Percentiles rank a stretch among this genome's conserved stretches.
These are phyloP conservation scores for Populus simonii DNA, from an alignment of 345 rosid genomes.

Conservation along the genomic window DNA sequence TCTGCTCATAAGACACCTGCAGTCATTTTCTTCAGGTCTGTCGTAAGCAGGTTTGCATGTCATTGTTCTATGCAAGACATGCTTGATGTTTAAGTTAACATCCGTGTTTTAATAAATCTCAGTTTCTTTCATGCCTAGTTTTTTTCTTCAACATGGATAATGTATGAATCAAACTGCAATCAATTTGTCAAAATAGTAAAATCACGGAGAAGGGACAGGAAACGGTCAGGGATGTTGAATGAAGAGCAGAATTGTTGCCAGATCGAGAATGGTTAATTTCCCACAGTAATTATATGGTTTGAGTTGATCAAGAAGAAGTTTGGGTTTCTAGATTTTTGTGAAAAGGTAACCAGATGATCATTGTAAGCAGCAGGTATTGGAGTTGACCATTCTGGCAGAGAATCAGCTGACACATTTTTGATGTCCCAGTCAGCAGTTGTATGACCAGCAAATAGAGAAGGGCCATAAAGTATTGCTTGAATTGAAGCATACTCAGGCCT, in stretches of 20 bases:
- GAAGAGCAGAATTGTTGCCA: too few relatives aligned
- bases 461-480: slow-evolving; percentile 36
- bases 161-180: too few relatives aligned
- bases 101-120: too few relatives aligned
- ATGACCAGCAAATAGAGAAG: too few relatives aligned
- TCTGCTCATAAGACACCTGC: neutral
- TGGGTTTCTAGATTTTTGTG: neutral
- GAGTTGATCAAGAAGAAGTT: too few relatives aligned
- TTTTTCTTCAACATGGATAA: too few relatives aligned
- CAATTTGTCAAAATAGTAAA: too few relatives aligned
- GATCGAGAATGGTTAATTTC: too few relatives aligned
- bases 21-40: neutral
- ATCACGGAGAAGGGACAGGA: too few relatives aligned
- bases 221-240: too few relatives aligned
- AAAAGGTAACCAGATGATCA: neutral
- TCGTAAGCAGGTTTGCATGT: neutral
- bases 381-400: neutral
- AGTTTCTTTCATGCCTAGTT: neutral
- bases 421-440: neutral
- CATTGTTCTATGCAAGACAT: too few relatives aligned
- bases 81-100: neutral
- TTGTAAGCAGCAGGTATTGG: neutral
- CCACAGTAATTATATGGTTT: too few relatives aligned
- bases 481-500: slow-evolving; percentile 60
- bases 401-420: neutral